A percentile compares a stretch with the other conserved stretches of the same genome.
These are phyloP conservation scores for Solanum chacoense DNA, from an alignment of 305 asterid genomes.

Conservation along the genomic window DNA sequence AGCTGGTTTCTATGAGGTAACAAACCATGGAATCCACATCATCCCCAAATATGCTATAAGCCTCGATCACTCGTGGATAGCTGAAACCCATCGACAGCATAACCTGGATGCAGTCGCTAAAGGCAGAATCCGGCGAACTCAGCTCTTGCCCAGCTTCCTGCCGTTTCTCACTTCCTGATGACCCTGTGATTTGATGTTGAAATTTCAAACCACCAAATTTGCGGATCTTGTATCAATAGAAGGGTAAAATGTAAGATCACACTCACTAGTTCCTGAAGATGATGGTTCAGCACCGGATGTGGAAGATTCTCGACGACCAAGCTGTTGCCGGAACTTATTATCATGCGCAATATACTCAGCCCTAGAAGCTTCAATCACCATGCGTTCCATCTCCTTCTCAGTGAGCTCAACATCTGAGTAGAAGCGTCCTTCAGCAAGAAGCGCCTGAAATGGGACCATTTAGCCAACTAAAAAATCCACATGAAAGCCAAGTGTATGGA, in stretches of 20 bases:
- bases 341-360: slow-evolving; percentile 69
- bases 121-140: slow-evolving; percentile 9
- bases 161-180: slow-evolving; percentile 40
- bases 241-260: slow-evolving; percentile 9
- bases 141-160: slow-evolving; percentile 23
- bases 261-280: slow-evolving; percentile 92
- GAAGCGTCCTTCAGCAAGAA: slow-evolving; percentile 93
- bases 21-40: slow-evolving; percentile 86
- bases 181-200: slow-evolving; percentile 26
- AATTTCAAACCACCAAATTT: background rate
- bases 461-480: background rate
- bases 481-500: background rate
- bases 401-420: slow-evolving; percentile 94
- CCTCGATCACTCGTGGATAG: slow-evolving; percentile 82
- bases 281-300: slow-evolving; percentile 94
- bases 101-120: slow-evolving; percentile 62
- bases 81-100: slow-evolving; percentile 85
- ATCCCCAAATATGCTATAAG: slow-evolving; percentile 80
- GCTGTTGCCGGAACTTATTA: slow-evolving; percentile 51
- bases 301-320: slow-evolving; percentile 57
- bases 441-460: slow-evolving; percentile 52
- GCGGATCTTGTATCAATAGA: slow-evolving; percentile 66
- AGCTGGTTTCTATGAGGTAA: slow-evolving; percentile 66
- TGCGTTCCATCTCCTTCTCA: slow-evolving; percentile 90
- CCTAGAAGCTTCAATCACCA: slow-evolving; percentile 97